Base-by-base conservation (phyloP, 805 yeast species). In the Starmerella riodocensis region DNA sequence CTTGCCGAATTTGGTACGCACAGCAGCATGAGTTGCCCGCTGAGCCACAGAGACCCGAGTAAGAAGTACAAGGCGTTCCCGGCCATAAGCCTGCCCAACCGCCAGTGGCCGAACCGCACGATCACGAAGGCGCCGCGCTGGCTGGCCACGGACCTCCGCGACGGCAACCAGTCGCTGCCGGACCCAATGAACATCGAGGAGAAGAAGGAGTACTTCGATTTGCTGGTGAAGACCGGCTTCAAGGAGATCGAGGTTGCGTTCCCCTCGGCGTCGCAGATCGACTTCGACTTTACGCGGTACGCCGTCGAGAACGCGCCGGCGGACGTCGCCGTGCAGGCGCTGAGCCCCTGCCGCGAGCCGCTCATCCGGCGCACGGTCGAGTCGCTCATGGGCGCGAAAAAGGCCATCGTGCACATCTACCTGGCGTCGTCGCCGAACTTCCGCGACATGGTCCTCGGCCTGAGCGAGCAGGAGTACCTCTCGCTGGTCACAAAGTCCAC, bases 181-280 rank as follows among this genome's bases (percentile, higher is more conserved):
- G 91, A 80, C 54, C 93, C 91, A 39, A 80, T 80, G 93, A 67
- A 78, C n/a, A 65, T 78, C 31, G 76, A 64, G n/a, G 86, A 80
- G 53, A 80, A 80, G 61, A 75, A 75, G 53, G 71, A 65, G 39
- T 80, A 76, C 60, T 78, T 79, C 57, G 62, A 70, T 39, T 76
- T 78, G 56, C 64, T 80, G 30, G 69, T 79, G 13, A 79, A 76
- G 21, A 60, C 79, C 29, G 93, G 93, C 1, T 80, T 76, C 61
- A 80, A 80, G 56, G 91, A 80, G 58, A 80, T 80, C 42, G 91
- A 80, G 58, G 91, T 81, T 17, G 74, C 85, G 0, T 80, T 80
- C 59, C 91, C 91, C 4, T 68, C 81, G 14, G 91, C 91, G 3
- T 74, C 83, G 3, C 86, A 79, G 56, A 67, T 72, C 22, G 91